Evolutionary conservation across 805 yeast genomes (phyloP).

Genomic region (Alloascoidea africana): DNA sequence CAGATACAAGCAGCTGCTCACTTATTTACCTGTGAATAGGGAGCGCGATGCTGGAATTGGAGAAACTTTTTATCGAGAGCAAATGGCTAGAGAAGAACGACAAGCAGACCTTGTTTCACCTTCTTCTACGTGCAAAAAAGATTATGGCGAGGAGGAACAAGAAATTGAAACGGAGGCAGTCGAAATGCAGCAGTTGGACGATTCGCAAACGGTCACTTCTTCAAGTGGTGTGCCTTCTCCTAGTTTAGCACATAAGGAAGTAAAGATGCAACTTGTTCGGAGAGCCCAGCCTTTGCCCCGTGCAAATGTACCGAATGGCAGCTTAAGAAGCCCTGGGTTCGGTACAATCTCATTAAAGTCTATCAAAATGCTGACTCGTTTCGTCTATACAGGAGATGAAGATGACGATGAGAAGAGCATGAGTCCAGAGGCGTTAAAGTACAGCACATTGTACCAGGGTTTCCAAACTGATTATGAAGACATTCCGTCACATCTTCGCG

Average conservation of each 20-base stretch:
- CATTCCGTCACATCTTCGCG: constrained; percentile 12
- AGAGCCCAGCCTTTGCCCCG: too few species aligned
- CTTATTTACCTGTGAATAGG: constrained; percentile 21
- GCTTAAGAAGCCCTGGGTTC: too few species aligned
- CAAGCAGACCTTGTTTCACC: background rate
- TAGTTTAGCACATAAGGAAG: background rate
- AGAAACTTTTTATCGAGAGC: constrained; percentile 3
- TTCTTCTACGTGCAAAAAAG: background rate
- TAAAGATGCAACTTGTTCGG: too few species aligned
- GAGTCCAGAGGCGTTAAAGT: background rate
- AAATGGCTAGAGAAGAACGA: background rate
- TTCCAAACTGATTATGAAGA: constrained; percentile 13
- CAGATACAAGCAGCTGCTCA: constrained; percentile 21
- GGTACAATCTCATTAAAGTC: background rate
- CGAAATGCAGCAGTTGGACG: background rate
- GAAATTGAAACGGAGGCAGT: background rate
- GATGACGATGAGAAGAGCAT: constrained; percentile 5
- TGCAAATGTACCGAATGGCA: too few species aligned
- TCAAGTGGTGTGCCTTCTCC: background rate
- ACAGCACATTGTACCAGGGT: constrained; percentile 9
- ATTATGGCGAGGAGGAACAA: background rate
- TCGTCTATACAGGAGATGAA: constrained; percentile 9
- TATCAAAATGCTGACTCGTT: constrained; percentile 5
- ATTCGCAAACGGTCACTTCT: background rate
- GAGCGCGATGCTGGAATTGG: constrained; percentile 5